Evolutionary conservation across 225 moss, liverwort and hornwort species (phyloP), one percentile per base, ranked within the genome.

Genomic region (Polytrichum formosum): DNA sequence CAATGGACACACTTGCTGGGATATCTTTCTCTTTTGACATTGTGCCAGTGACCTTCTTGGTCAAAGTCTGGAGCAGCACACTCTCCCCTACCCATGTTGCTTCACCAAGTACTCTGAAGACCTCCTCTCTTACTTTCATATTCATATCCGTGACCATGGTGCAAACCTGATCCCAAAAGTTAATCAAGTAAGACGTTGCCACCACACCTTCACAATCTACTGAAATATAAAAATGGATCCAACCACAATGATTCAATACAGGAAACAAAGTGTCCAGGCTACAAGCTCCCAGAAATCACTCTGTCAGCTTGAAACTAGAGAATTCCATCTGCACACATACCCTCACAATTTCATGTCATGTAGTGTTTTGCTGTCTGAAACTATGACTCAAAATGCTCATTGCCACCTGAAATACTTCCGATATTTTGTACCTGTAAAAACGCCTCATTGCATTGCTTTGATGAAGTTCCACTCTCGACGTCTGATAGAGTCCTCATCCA

Each of bases 61-160:
- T 87, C 75, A 98, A 87, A 37, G 92, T 92, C 81, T 94, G 94
- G 61, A 94, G 91, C 74, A 98, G 67, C 9, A 90, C 86, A 69
- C 63, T 82, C 69, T 91, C 92, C 65, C 91, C 82, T 73, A 94
- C 88, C 74, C 78, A 76, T 37, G 81, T 84, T 87, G 92, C 92
- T 37, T 91, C 87, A 30, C 91, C 98, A 72, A 98, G 88, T 55
- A 88, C 81, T 69, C 80, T 88, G 70, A 92, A 94, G 73, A 90
- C 92, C 77, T 91, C 84, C 71, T 84, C 85, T 75, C 88, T 92
- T 61, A 98, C 94, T 75, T 77, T 84, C 90, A 88, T 87, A 69
- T 81, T 91, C 98, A 98, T 94, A 79, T 94, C 98, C 29, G 92
- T 98, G 77, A 91, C 91, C 80, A 79, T 88, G 65, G 82, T 87